Evolutionary conservation across 2,329 filamentous ascomycete species (phyloP).

Genomic region (Microthyrium microscopicum): DNA sequence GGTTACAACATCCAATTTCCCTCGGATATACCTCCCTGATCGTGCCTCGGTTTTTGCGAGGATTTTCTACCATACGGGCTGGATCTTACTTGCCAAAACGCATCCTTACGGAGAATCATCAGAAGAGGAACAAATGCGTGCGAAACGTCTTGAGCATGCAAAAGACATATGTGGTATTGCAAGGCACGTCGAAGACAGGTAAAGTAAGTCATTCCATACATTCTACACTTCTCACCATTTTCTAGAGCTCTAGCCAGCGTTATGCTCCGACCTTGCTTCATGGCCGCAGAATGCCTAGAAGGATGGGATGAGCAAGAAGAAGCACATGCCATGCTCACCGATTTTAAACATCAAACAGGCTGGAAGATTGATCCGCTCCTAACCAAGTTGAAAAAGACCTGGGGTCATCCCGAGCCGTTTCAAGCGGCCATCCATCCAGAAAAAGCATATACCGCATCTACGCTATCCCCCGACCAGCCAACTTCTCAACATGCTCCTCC

Average conservation of each 20-base stretch:
- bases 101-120: conserved; percentile 54
- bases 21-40: conserved; percentile 79
- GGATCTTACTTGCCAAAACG: conserved; percentile 63
- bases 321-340: conserved; percentile 58
- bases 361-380: conserved; percentile 63
- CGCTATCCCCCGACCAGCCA: too few relatives aligned
- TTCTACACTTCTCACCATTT: conserved; percentile 6
- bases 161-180: conserved; percentile 81
- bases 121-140: conserved; percentile 48
- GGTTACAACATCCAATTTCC: conserved; percentile 57
- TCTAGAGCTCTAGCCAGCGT: conserved; percentile 55
- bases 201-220: conserved; percentile 12
- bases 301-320: conserved; percentile 61
- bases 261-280: conserved; percentile 60
- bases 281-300: conserved; percentile 58
- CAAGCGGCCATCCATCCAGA: too few relatives aligned
- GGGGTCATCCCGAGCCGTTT: conserved; percentile 44
- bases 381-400: conserved; percentile 54
- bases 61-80: conserved; percentile 77
- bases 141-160: conserved; percentile 56
- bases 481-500: too few relatives aligned
- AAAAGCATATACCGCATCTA: too few relatives aligned
- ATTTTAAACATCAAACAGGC: conserved; percentile 58
- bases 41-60: conserved; percentile 64
- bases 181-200: conserved; percentile 65